These are phyloP conservation scores for Solanum pinnatisectum DNA, from an alignment of 257 asterid species.

Conservation along the genomic window DNA sequence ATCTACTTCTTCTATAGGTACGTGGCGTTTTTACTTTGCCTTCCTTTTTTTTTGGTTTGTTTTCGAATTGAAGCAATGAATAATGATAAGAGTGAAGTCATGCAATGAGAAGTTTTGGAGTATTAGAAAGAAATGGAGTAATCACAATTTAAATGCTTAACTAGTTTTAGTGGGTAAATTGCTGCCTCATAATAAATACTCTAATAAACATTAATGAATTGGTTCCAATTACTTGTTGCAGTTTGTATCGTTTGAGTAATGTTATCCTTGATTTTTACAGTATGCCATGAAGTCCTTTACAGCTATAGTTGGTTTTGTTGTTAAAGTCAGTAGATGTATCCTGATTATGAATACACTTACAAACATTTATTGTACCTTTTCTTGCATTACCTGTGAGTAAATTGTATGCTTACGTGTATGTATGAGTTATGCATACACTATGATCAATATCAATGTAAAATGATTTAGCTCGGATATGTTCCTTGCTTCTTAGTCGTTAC, in stretches of 20 bases:
- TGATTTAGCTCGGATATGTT: neutral
- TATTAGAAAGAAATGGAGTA: neutral
- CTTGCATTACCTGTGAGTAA: neutral
- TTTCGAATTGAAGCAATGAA: neutral
- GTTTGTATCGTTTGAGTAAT: neutral
- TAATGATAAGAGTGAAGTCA: neutral
- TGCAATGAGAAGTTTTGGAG: neutral
- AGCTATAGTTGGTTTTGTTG: neutral
- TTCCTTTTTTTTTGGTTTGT: neutral
- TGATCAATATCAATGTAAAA: neutral
- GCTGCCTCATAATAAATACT: neutral
- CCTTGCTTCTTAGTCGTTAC: neutral
- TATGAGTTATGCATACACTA: neutral
- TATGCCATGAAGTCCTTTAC: neutral
- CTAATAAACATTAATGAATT: neutral
- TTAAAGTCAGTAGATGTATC: neutral
- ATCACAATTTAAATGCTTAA: neutral
- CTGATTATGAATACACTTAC: neutral
- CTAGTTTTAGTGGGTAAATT: neutral
- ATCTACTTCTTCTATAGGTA: neutral
- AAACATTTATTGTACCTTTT: neutral
- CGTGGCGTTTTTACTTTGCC: neutral
- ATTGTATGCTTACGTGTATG: neutral
- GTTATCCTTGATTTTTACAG: neutral
- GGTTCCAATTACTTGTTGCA: neutral